A percentile compares a stretch with the other conserved stretches of the same genome.
Evolutionary conservation across 495 filamentous ascomycete species (phyloP).

Genomic region (Aspergillus egyptiacus): DNA sequence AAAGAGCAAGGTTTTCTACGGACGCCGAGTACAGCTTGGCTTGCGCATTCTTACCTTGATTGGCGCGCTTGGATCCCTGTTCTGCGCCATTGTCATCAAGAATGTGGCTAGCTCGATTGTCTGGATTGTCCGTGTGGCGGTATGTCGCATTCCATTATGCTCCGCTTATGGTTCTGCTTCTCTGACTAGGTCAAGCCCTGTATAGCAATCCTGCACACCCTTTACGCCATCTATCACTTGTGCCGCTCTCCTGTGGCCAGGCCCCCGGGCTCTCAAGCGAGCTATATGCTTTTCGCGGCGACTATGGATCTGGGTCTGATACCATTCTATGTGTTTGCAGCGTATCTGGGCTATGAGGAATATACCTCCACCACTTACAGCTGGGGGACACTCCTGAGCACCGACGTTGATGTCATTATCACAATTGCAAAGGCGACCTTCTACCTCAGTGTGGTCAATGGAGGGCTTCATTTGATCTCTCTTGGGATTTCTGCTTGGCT

Average conservation of each 20-base stretch:
- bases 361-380: conserved; percentile 37
- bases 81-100: conserved; percentile 66
- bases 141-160: conserved; percentile 37
- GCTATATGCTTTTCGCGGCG: conserved; percentile 76
- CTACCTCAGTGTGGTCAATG: conserved; percentile 53
- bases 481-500: conserved; percentile 65
- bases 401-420: conserved; percentile 37
- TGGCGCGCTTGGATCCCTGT: conserved; percentile 61
- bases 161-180: not conserved
- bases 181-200: conserved; percentile 47
- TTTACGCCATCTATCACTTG: conserved; percentile 77
- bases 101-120: conserved; percentile 53
- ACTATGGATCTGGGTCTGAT: conserved; percentile 65
- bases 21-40: conserved; percentile 58
- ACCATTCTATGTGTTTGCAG: conserved; percentile 71
- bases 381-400: conserved; percentile 59
- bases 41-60: conserved; percentile 60
- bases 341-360: conserved; percentile 47
- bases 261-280: conserved; percentile 69
- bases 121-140: conserved; percentile 74
- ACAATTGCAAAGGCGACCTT: conserved; percentile 59
- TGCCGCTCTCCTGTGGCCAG: conserved; percentile 57
- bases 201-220: conserved; percentile 59
- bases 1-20: conserved; percentile 61
- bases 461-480: conserved; percentile 63